Percentiles rank a stretch among this genome's conserved stretches.
phyloP scores from a whole-genome alignment of 1,284 basidiomycete genomes.

The Cystobasidium slooffiae region DNA sequence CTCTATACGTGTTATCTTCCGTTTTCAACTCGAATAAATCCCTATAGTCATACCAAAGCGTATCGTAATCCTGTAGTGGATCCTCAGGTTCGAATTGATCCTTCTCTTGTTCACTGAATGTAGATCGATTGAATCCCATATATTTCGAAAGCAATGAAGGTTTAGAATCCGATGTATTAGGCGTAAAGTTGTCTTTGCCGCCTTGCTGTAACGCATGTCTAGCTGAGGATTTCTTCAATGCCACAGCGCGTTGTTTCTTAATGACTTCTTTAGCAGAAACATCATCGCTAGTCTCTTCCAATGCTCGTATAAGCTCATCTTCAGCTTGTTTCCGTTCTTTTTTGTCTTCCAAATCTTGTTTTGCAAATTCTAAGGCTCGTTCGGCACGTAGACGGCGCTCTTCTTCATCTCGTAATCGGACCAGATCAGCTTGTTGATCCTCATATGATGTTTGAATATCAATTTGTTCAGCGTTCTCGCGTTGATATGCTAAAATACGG shows the following conservation, averaged over 20 bases:
- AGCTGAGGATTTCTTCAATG: slow-evolving; percentile 60
- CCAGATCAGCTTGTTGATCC: slow-evolving; percentile 67
- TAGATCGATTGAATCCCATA: slow-evolving; percentile 39
- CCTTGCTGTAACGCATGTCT: slow-evolving; percentile 32
- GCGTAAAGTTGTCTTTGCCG: neutral
- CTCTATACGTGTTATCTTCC: slow-evolving; percentile 17
- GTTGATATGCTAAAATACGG: slow-evolving; percentile 75
- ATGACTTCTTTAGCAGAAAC: slow-evolving; percentile 44
- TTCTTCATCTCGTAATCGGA: slow-evolving; percentile 72
- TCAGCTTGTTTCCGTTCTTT: slow-evolving; percentile 56
- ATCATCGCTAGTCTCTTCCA: slow-evolving; percentile 47
- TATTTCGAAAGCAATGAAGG: slow-evolving; percentile 31
- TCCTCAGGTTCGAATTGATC: slow-evolving; percentile 44
- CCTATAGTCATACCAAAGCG: slow-evolving; percentile 41
- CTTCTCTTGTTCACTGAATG: slow-evolving; percentile 3
- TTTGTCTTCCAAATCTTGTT: slow-evolving; percentile 70
- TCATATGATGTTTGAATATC: slow-evolving; percentile 74
- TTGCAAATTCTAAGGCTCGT: slow-evolving; percentile 58
- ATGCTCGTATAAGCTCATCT: slow-evolving; percentile 45
- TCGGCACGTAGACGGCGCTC: slow-evolving; percentile 65
- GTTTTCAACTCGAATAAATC: slow-evolving; percentile 43
- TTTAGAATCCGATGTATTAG: neutral
- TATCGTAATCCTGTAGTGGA: slow-evolving; percentile 45
- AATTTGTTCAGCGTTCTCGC: slow-evolving; percentile 77
- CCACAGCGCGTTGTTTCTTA: slow-evolving; percentile 48